phyloP scores from a whole-genome alignment of 352 stramenopile species.

The Phytophthora niederhauseri region DNA sequence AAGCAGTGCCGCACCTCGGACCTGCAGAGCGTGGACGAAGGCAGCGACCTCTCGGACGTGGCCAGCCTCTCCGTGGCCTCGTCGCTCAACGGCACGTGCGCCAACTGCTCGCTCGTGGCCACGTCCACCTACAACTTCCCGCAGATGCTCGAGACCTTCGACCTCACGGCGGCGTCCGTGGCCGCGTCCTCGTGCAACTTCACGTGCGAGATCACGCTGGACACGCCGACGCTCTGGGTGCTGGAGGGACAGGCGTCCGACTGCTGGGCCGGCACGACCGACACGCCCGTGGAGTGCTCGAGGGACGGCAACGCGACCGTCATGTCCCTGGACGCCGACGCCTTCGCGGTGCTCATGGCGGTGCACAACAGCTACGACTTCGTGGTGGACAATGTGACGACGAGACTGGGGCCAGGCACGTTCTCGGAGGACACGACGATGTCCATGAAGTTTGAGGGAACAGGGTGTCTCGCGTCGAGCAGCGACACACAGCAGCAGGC shows the following conservation, averaged over 20 bases:
- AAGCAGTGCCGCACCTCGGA: slow-evolving; percentile 50
- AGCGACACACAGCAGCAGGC: slow-evolving; percentile 42
- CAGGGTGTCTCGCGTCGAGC: slow-evolving; percentile 49
- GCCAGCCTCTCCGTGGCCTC: slow-evolving; percentile 52
- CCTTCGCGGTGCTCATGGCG: slow-evolving; percentile 45
- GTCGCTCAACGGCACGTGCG: slow-evolving; percentile 72
- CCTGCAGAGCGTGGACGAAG: slow-evolving; percentile 49
- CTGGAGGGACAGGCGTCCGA: slow-evolving; percentile 44
- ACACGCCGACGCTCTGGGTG: slow-evolving; percentile 65
- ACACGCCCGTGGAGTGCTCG: slow-evolving; percentile 44
- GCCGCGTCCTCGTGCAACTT: slow-evolving; percentile 48
- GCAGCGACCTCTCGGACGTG: slow-evolving; percentile 55
- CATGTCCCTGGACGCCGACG: slow-evolving; percentile 46
- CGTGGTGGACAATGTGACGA: slow-evolving; percentile 63
- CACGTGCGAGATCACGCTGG: slow-evolving; percentile 49
- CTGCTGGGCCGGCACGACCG: slow-evolving; percentile 37
- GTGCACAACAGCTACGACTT: slow-evolving; percentile 55
- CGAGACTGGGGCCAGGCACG: slow-evolving; percentile 57
- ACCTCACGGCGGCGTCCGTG: slow-evolving; percentile 53
- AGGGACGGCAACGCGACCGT: slow-evolving; percentile 64
- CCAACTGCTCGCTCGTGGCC: slow-evolving; percentile 65
- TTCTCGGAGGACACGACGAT: slow-evolving; percentile 62
- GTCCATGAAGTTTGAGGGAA: slow-evolving; percentile 62
- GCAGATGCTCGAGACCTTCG: slow-evolving; percentile 66
- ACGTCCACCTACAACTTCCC: slow-evolving; percentile 76